phyloP scores from a whole-genome alignment of 805 yeast genomes.

The Saturnispora halmiae region DNA sequence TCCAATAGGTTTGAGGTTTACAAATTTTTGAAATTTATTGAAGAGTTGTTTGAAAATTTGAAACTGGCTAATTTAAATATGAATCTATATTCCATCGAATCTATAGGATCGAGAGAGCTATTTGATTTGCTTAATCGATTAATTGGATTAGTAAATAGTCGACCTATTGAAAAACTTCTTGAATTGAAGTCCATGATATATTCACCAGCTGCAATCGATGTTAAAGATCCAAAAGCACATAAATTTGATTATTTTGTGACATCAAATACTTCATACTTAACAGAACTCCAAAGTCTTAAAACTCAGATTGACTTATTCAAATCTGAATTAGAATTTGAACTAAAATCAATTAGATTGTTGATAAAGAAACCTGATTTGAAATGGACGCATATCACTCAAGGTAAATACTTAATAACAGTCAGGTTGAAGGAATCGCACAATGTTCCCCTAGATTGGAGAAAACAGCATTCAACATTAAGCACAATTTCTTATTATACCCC shows the following conservation, averaged over 20 bases:
- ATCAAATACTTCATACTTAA: conserved; percentile 33
- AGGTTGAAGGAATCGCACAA: conserved; percentile 45
- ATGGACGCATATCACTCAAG: conserved; percentile 29
- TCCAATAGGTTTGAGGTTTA: conserved; percentile 54
- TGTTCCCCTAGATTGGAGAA: conserved; percentile 70
- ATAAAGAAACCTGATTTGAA: conserved; percentile 23
- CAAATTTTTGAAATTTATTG: conserved; percentile 39
- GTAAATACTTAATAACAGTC: conserved; percentile 71
- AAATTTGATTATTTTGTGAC: conserved; percentile 34
- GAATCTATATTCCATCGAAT: conserved; percentile 13
- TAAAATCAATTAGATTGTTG: conserved; percentile 35
- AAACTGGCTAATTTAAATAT: conserved; percentile 7
- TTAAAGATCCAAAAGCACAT: conserved; percentile 30
- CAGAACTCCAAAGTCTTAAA: conserved; percentile 30
- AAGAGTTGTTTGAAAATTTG: conserved; percentile 30
- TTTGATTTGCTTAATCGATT: background rate
- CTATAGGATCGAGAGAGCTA: conserved; percentile 15
- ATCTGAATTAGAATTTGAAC: conserved; percentile 40
- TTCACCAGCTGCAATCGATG: conserved; percentile 42
- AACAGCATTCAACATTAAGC: conserved; percentile 57
- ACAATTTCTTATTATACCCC: conserved; percentile 73
- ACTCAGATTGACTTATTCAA: conserved; percentile 38
- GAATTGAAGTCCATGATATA: conserved; percentile 43
- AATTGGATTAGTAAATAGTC: conserved; percentile 5
- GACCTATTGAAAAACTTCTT: conserved; percentile 22